Evolutionary conservation across 164 flowering plant species (phyloP), one percentile per base, ranked within the genome.

Genomic region (Houttuynia cordata): DNA sequence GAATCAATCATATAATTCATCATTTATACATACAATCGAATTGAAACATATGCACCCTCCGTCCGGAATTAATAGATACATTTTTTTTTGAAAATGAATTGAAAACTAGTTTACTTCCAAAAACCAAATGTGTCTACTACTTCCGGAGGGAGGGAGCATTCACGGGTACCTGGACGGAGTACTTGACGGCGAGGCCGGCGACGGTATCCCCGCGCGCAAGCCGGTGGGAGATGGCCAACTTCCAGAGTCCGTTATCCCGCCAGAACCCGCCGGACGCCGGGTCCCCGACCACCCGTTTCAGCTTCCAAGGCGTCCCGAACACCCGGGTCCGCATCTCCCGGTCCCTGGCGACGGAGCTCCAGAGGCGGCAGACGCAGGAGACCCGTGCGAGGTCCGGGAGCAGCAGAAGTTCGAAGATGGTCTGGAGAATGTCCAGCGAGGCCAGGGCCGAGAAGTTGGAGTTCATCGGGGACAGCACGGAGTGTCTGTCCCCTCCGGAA

Each of bases 101-200:
- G n/a, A n/a, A n/a, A n/a, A 49, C n/a, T n/a, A n/a, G n/a, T n/a
- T n/a, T n/a, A n/a, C n/a, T n/a, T n/a, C n/a, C n/a, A n/a, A n/a
- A n/a, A n/a, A n/a, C n/a, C n/a, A n/a, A n/a, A n/a, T n/a, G n/a
- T n/a, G n/a, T n/a, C n/a, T n/a, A n/a, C n/a, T n/a, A n/a, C n/a
- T n/a, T n/a, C n/a, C n/a, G n/a, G n/a, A n/a, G n/a, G n/a, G n/a
- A n/a, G n/a, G n/a, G n/a, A n/a, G n/a, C n/a, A n/a, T n/a, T n/a
- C n/a, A n/a, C n/a, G n/a, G n/a, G 52, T 9, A 92, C 97, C 94
- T 92, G 98, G 65, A 89, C 96, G 13, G 85, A 79, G 68, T 89
- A 92, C 71, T 84, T 89, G 23, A 92, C 88, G 19, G 97, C 98
- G 30, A 92, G 97, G 63, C 96, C 76, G 15, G 96, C 81, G 21